phyloP scores from a whole-genome alignment of 805 yeast species.

The Brettanomyces sp. region DNA sequence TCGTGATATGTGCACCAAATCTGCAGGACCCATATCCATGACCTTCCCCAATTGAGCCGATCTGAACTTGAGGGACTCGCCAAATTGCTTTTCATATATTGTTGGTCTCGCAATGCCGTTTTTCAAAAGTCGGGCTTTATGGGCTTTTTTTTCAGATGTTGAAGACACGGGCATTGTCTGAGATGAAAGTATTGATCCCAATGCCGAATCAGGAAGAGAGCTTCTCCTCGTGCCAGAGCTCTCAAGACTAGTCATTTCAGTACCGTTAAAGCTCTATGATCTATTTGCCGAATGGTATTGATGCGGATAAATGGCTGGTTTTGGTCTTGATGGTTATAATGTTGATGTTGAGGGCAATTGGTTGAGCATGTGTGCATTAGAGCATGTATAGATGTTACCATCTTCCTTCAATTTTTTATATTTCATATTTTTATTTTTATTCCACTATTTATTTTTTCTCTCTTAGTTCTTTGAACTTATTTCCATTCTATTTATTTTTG shows the following conservation, averaged over 20 bases:
- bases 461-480: no score
- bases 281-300: not conserved
- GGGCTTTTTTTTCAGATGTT: not conserved
- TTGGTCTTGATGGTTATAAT: no score
- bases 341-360: no score
- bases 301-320: no score
- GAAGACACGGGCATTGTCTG: conserved; percentile 1
- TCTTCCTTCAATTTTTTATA: no score
- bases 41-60: conserved; percentile 32
- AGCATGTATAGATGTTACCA: no score
- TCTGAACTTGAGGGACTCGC: conserved; percentile 45
- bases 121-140: conserved; percentile 3
- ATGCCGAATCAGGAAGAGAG: not conserved
- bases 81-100: conserved; percentile 38
- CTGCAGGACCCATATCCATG: conserved; percentile 66
- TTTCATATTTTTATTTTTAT: no score
- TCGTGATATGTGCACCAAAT: conserved; percentile 47
- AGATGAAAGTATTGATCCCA: not conserved
- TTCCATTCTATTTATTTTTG: no score
- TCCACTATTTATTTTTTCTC: no score
- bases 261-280: not conserved
- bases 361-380: no score
- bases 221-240: conserved; percentile 1
- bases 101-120: conserved; percentile 19
- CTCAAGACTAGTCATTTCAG: conserved; percentile 1